Conservation (phyloP, 2,329 filamentous ascomycete genomes). For the Fusarium setosum region DNA sequence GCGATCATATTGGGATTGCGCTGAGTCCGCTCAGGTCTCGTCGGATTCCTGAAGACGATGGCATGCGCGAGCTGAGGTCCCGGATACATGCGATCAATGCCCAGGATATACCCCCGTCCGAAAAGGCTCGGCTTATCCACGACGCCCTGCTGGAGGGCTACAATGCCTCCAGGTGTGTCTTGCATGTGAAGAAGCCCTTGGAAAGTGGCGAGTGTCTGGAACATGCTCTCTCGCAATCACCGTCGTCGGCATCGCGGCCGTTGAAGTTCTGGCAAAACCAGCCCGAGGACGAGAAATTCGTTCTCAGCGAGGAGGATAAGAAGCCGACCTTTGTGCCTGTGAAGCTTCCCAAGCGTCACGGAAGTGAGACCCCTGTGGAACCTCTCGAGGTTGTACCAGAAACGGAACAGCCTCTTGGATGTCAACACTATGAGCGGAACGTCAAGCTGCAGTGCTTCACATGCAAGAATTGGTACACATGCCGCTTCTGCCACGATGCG, state of each 20-base stretch:
- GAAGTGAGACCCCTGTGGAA: slow-evolving; percentile 52
- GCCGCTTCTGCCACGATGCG: slow-evolving; percentile 92
- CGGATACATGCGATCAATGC: slow-evolving; percentile 77
- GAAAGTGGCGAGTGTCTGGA: slow-evolving; percentile 35
- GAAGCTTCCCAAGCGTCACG: slow-evolving; percentile 58
- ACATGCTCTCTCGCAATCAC: slow-evolving; percentile 52
- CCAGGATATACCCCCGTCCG: slow-evolving; percentile 64
- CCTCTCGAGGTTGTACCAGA: slow-evolving; percentile 38
- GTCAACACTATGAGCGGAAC: slow-evolving; percentile 93
- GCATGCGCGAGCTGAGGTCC: slow-evolving; percentile 74
- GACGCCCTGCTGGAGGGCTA: slow-evolving; percentile 77
- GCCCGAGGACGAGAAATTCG: slow-evolving; percentile 59
- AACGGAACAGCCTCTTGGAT: slow-evolving; percentile 70
- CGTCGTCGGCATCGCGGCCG: slow-evolving; percentile 57
- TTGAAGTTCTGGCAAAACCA: slow-evolving; percentile 70
- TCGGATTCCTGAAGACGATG: slow-evolving; percentile 79
- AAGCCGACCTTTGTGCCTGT: slow-evolving; percentile 74
- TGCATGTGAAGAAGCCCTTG: slow-evolving; percentile 26
- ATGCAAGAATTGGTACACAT: slow-evolving; percentile 93
- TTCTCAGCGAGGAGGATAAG: slow-evolving; percentile 70
- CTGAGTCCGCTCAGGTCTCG: slow-evolving; percentile 45
- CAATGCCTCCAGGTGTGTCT: slow-evolving; percentile 47
- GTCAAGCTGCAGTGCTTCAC: slow-evolving; percentile 95
- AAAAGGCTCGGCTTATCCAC: slow-evolving; percentile 81
- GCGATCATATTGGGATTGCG: slow-evolving; percentile 49